A percentile compares a stretch with the other conserved stretches of the same genome.
Evolutionary conservation across 2,329 filamentous ascomycete genomes (phyloP).

Genomic region (Alternaria rosae): DNA sequence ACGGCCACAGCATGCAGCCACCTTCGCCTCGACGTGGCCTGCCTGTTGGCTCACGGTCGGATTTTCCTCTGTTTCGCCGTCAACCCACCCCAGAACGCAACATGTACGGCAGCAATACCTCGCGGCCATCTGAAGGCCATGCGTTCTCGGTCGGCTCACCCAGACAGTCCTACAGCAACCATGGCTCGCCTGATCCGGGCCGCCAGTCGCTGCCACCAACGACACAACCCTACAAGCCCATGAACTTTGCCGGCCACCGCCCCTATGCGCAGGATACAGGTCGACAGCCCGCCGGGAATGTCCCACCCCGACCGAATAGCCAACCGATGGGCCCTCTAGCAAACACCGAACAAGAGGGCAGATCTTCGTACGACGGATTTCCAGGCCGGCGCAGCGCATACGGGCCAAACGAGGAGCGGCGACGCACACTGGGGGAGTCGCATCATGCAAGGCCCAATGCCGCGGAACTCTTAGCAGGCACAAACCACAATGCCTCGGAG

Average conservation of each 20-base stretch:
- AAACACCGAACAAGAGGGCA: slow-evolving; percentile 32
- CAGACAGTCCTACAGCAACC: slow-evolving; percentile 42
- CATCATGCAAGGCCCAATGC: slow-evolving; percentile 44
- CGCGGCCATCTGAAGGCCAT: slow-evolving; percentile 40
- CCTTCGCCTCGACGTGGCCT: slow-evolving; percentile 53
- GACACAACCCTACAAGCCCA: slow-evolving; percentile 45
- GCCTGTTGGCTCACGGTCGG: slow-evolving; percentile 40
- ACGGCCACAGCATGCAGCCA: slow-evolving; percentile 55
- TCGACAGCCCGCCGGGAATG: slow-evolving; percentile 31
- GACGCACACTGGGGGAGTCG: slow-evolving; percentile 46
- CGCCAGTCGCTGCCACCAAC: slow-evolving; percentile 42
- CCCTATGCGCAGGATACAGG: slow-evolving; percentile 42
- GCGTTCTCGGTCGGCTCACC: slow-evolving; percentile 42
- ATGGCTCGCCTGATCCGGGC: slow-evolving; percentile 46
- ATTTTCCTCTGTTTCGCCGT: slow-evolving; percentile 47
- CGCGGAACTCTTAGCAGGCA: slow-evolving; percentile 41
- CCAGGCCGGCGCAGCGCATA: slow-evolving; percentile 37
- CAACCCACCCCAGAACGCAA: slow-evolving; percentile 50
- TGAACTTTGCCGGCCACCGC: slow-evolving; percentile 39
- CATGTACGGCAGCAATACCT: slow-evolving; percentile 30
- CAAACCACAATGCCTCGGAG: slow-evolving; percentile 27
- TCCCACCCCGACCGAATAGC: slow-evolving; percentile 51
- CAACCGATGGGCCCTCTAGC: slow-evolving; percentile 45
- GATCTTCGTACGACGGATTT: slow-evolving; percentile 31
- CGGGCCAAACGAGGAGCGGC: slow-evolving; percentile 42